Evolutionary conservation across 805 yeast genomes (phyloP), one percentile per base, ranked within the genome.

Genomic region (Yamadazyma tumulicola): DNA sequence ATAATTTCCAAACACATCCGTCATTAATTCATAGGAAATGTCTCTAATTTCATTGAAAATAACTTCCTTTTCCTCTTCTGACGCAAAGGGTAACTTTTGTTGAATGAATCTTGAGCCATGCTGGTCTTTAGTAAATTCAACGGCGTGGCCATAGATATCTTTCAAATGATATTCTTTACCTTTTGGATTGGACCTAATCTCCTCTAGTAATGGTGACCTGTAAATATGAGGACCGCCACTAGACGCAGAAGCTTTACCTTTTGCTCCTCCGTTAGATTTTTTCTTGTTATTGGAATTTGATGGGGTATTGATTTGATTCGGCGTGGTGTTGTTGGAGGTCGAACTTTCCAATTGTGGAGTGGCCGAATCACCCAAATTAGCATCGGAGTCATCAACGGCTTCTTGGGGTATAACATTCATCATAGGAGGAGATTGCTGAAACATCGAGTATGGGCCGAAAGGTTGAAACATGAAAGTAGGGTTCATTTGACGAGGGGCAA

Each of bases 31-130:
- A 37, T 81, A 69, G 4, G 89, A 74, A 42, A 78, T 75, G 16
- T 78, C 81, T 49, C 88, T 67, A 23, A 93, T 79, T 59, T 89
- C 97, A 43, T 80, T 80, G 64, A 91, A 89, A 13, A 93, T 76
- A 12, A 75, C 77, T 49, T 84, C 94, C 49, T 81, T 84, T 35
- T 72, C 79, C 49, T 86, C 91, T 15, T 75, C 81, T 7, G 58
- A 48, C 0, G 94, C 80, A 6, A 57, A 59, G 10, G 79, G 82
- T 30, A 91, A 67, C 51, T 84, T 82, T 49, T 89, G 95, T 62
- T 93, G 99, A 44, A 93, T 91, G 51, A 91, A 93, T 45, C 99
- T 72, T 4, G 97, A 89, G 3, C 99, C 99, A 56, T 88, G 94
- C 61, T 93, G 99, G 61, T 93, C 98, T 46, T 85, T 85, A 32